A percentile compares a stretch with the other conserved stretches of the same genome.
Conservation (phyloP, 2,329 filamentous ascomycete genomes). For the Pseudocercospora musae region DNA sequence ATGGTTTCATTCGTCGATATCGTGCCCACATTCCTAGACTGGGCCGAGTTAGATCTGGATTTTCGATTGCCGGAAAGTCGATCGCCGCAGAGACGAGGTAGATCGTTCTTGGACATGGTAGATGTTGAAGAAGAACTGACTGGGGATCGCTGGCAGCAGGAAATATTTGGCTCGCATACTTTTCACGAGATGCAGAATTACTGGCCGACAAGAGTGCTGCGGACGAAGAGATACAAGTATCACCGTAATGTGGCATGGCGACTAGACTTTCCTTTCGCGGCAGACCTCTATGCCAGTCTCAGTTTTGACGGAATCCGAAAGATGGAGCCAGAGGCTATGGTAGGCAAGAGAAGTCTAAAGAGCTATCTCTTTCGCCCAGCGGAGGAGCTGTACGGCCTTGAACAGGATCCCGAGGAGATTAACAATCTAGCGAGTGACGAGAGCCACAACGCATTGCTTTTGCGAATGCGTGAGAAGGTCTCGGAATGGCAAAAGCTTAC, state of each 20-base stretch:
- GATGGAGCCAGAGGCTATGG: slow-evolving; percentile 29
- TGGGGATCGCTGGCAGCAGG: slow-evolving; percentile 32
- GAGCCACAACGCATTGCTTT: slow-evolving; percentile 33
- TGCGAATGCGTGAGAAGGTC: slow-evolving; percentile 34
- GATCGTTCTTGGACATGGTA: slow-evolving; percentile 42
- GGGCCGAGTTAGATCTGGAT: slow-evolving; percentile 27
- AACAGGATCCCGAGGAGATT: slow-evolving; percentile 47
- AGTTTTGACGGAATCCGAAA: slow-evolving; percentile 48
- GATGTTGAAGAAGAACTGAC: slow-evolving; percentile 18
- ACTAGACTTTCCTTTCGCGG: slow-evolving; percentile 19
- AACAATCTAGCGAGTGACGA: slow-evolving; percentile 42
- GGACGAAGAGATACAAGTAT: slow-evolving; percentile 47
- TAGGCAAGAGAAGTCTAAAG: slow-evolving; percentile 42
- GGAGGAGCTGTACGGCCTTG: slow-evolving; percentile 49
- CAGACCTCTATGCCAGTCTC: slow-evolving; percentile 42
- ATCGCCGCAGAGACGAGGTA: slow-evolving; percentile 31
- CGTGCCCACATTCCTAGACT: slow-evolving; percentile 47
- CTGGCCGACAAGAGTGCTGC: slow-evolving; percentile 50
- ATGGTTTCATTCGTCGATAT: slow-evolving; percentile 49
- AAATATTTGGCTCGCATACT: slow-evolving; percentile 52
- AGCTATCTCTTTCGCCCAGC: slow-evolving; percentile 45
- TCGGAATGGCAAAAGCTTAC: slow-evolving; percentile 38
- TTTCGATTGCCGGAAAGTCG: slow-evolving; percentile 4
- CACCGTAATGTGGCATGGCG: slow-evolving; percentile 50
- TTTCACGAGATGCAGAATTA: slow-evolving; percentile 53